phyloP scores from a whole-genome alignment of 257 asterid genomes.

The Lantana camara region DNA sequence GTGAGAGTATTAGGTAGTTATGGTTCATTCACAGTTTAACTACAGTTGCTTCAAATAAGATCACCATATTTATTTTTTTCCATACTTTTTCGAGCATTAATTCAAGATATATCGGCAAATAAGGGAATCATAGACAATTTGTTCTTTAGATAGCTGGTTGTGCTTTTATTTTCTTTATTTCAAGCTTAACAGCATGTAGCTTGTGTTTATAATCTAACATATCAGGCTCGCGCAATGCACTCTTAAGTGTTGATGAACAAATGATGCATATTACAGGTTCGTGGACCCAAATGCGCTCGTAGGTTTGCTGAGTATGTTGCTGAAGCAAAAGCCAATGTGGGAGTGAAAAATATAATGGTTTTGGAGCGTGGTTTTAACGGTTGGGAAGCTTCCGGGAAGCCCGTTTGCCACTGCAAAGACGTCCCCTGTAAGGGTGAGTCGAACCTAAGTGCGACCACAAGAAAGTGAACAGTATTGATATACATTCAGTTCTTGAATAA shows the following conservation, averaged over 20 bases:
- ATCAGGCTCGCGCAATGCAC: no score
- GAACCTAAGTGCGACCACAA: constrained; percentile 32
- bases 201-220: neutral
- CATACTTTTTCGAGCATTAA: no score
- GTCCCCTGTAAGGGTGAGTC: constrained; percentile 68
- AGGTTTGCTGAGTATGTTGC: constrained; percentile 72
- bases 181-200: neutral
- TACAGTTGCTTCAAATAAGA: no score
- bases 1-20: no score
- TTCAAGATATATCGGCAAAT: neutral
- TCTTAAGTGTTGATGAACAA: no score
- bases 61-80: no score
- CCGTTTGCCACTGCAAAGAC: constrained; percentile 86
- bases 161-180: neutral
- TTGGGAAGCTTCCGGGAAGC: constrained; percentile 91
- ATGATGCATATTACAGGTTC: constrained; percentile 55
- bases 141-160: neutral
- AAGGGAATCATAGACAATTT: neutral
- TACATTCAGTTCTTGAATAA: no score
- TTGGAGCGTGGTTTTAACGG: constrained; percentile 88
- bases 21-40: no score
- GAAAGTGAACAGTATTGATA: neutral
- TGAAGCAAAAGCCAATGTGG: constrained; percentile 49
- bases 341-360: constrained; percentile 70
- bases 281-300: constrained; percentile 95